Percentiles rank a stretch among this genome's conserved stretches.
Conservation (phyloP, 495 filamentous ascomycete species). For the Achaetomiella virescens region DNA sequence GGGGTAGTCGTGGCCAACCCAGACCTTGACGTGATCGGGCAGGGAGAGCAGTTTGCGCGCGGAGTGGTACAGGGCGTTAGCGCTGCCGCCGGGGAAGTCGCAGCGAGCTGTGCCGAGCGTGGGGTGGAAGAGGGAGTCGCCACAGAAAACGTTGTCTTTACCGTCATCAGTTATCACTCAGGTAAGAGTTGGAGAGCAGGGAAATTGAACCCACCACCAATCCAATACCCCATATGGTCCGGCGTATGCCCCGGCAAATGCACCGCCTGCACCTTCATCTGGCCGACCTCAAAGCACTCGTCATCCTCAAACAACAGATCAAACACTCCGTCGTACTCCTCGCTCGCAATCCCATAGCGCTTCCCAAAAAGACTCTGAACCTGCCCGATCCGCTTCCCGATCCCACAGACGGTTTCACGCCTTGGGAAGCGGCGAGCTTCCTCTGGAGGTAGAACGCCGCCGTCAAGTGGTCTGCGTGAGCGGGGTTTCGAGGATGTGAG, state of each 20-base stretch:
- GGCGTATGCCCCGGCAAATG: constrained; percentile 59
- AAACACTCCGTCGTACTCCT: constrained; percentile 43
- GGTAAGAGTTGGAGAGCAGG: neutral
- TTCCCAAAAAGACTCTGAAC: constrained; percentile 46
- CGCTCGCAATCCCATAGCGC: constrained; percentile 39
- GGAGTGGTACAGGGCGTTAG: constrained; percentile 40
- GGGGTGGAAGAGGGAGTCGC: constrained; percentile 54
- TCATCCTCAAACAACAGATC: constrained; percentile 49
- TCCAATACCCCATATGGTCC: constrained; percentile 54
- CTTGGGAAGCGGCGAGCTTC: constrained; percentile 25
- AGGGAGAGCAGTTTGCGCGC: constrained; percentile 42
- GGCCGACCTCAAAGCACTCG: constrained; percentile 45
- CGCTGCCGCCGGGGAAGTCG: constrained; percentile 54
- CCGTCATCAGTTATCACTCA: neutral
- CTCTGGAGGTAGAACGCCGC: constrained; percentile 49
- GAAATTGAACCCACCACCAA: constrained; percentile 40
- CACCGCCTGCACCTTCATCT: constrained; percentile 38
- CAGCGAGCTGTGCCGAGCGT: constrained; percentile 54
- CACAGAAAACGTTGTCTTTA: constrained; percentile 49
- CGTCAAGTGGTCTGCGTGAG: constrained; percentile 57
- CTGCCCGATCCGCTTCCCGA: constrained; percentile 49
- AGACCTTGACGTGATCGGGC: constrained; percentile 42
- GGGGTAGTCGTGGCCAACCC: constrained; percentile 49
- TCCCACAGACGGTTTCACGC: constrained; percentile 39
- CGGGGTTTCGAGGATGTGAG: constrained; percentile 52